These are phyloP conservation scores for Aquilaria yunnanensis DNA, from an alignment of 345 rosid species.

Conservation along the genomic window DNA sequence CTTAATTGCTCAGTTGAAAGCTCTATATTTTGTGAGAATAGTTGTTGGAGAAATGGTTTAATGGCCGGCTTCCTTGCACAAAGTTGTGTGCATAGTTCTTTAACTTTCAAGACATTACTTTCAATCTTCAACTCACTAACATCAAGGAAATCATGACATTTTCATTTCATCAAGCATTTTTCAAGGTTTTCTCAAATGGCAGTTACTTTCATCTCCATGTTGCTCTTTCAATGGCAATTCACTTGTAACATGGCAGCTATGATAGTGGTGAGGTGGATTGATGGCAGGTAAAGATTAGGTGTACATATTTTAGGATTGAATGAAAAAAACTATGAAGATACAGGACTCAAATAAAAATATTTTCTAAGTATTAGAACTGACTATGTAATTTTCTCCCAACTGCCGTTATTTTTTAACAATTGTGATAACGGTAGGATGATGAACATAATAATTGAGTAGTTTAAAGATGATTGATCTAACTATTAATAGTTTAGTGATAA, in stretches of 20 bases:
- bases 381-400: no score
- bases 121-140: conserved; percentile 11
- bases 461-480: no score
- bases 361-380: no score
- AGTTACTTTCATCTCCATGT: neutral
- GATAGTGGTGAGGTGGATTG: no score
- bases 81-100: conserved; percentile 14
- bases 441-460: no score
- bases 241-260: conserved; percentile 4
- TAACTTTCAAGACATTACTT: neutral
- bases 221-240: neutral
- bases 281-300: no score
- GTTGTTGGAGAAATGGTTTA: conserved; percentile 11
- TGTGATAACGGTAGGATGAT: no score
- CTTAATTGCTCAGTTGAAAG: neutral
- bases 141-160: conserved; percentile 10
- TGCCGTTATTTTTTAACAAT: no score
- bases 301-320: no score
- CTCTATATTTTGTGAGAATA: neutral
- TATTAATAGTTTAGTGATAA: no score
- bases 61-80: conserved; percentile 11
- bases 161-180: conserved; percentile 11
- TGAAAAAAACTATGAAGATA: no score
- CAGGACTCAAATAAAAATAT: no score
- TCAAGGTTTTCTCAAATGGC: neutral